A percentile compares a stretch with the other conserved stretches of the same genome.
Evolutionary conservation across 2,329 filamentous ascomycete species (phyloP).

Genomic region (Kalmusia sp.): DNA sequence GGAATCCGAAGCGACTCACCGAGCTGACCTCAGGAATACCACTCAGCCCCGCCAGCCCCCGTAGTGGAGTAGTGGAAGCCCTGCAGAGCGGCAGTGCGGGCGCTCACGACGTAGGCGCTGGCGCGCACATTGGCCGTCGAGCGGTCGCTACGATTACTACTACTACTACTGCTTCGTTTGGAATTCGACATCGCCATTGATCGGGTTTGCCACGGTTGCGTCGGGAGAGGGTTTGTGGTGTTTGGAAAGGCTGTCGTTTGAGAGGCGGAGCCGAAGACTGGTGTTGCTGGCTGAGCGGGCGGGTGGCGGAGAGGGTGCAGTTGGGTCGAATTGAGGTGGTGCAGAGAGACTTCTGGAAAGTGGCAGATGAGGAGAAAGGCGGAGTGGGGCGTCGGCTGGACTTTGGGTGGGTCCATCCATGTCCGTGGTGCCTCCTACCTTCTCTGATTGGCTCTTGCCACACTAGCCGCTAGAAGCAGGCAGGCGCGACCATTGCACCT

Average conservation of each 20-base stretch:
- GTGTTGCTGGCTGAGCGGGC: background rate
- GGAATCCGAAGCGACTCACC: slow-evolving; percentile 35
- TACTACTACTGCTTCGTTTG: slow-evolving; percentile 79
- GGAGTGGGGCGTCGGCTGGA: background rate
- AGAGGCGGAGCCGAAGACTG: background rate
- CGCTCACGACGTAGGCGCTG: slow-evolving; percentile 87
- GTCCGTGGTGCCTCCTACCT: background rate
- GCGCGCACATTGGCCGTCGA: slow-evolving; percentile 80
- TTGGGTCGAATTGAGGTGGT: background rate
- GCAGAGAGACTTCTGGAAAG: slow-evolving; percentile 6
- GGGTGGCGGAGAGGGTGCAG: background rate
- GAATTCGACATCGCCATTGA: slow-evolving; percentile 74
- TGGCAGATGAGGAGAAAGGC: slow-evolving; percentile 8
- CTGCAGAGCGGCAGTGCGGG: slow-evolving; percentile 71
- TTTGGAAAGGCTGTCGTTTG: background rate
- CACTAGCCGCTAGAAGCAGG: background rate
- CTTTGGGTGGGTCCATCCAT: background rate
- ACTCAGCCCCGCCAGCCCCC: slow-evolving; percentile 70
- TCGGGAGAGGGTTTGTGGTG: slow-evolving; percentile 14
- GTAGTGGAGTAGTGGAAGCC: slow-evolving; percentile 97
- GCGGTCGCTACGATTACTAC: slow-evolving; percentile 65
- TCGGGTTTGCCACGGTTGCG: slow-evolving; percentile 56
- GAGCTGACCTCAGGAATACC: slow-evolving; percentile 55
- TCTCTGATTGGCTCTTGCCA: slow-evolving; percentile 8
- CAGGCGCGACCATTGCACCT: background rate